Conservation (phyloP, 805 yeast genomes). For the Yamadazyma nakazawae region DNA sequence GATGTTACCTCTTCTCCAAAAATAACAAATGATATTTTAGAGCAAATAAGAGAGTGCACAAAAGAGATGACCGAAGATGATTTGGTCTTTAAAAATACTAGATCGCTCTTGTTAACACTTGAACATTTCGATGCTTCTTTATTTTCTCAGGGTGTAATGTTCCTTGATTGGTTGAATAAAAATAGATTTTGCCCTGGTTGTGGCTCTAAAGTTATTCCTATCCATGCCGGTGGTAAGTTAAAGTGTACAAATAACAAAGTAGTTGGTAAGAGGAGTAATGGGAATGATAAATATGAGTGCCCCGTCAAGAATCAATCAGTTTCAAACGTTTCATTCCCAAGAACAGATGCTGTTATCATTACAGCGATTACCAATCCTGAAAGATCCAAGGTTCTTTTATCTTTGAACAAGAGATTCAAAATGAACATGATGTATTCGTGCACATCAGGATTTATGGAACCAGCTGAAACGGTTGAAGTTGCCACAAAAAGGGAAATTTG, state of each 20-base stretch:
- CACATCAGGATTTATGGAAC: conserved; percentile 95
- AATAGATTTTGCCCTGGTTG: conserved; percentile 85
- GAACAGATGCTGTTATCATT: conserved; percentile 88
- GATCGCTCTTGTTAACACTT: conserved; percentile 37
- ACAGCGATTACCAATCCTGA: conserved; percentile 68
- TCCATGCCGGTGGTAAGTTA: conserved; percentile 66
- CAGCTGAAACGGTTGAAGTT: conserved; percentile 86
- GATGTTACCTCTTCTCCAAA: conserved; percentile 49
- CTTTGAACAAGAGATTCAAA: conserved; percentile 63
- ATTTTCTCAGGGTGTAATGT: conserved; percentile 79
- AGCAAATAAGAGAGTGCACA: conserved; percentile 11
- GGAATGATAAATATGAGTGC: conserved; percentile 23
- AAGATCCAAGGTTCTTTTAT: conserved; percentile 63
- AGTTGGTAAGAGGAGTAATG: conserved; percentile 14
- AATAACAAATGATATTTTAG: conserved; percentile 35
- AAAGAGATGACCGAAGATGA: conserved; percentile 10
- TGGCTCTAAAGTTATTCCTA: conserved; percentile 59
- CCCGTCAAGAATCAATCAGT: conserved; percentile 43
- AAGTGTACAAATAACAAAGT: conserved; percentile 37
- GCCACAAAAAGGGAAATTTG: conserved; percentile 87
- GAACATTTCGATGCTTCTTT: conserved; percentile 53
- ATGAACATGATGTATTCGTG: conserved; percentile 64
- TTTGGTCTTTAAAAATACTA: conserved; percentile 30
- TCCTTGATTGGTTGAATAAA: conserved; percentile 77
- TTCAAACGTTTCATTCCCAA: conserved; percentile 82